Evolutionary conservation across 2,329 filamentous ascomycete species (phyloP).

Genomic region (Ceratocystiopsis minuta): DNA sequence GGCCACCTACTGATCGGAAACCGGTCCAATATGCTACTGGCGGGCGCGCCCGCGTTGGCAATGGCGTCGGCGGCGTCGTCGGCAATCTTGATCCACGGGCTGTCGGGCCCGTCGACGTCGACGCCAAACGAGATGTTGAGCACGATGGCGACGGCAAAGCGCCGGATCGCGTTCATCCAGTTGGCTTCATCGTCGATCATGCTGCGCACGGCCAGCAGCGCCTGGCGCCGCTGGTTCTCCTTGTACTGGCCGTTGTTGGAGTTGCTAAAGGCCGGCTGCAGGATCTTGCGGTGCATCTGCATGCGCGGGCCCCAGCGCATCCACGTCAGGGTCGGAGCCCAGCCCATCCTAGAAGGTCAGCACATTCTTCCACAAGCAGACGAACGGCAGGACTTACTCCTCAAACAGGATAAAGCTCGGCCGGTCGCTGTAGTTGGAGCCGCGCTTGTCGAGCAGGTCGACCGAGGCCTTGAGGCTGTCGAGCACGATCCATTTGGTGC

Average conservation of each 20-base stretch:
- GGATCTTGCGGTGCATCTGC: slow-evolving; percentile 21
- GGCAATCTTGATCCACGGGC: slow-evolving; percentile 23
- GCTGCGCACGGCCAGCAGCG: slow-evolving; percentile 14
- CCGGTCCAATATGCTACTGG: no score
- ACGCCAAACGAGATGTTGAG: slow-evolving; percentile 26
- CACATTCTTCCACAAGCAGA: no score
- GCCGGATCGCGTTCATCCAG: slow-evolving; percentile 19
- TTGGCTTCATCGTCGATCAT: slow-evolving; percentile 16
- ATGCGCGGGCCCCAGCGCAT: slow-evolving; percentile 22
- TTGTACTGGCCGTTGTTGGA: slow-evolving; percentile 7
- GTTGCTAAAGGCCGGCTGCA: slow-evolving; percentile 21
- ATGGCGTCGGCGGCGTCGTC: slow-evolving; percentile 9
- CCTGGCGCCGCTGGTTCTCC: slow-evolving; percentile 14
- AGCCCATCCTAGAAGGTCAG: slow-evolving; percentile 17
- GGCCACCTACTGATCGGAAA: no score
- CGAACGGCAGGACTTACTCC: slow-evolving; percentile 6
- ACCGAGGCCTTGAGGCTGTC: slow-evolving; percentile 19
- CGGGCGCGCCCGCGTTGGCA: slow-evolving; percentile 12
- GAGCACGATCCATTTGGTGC: slow-evolving; percentile 20
- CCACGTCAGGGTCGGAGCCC: slow-evolving; percentile 26
- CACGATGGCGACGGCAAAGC: slow-evolving; percentile 23
- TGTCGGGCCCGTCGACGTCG: slow-evolving; percentile 17
- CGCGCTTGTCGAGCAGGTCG: slow-evolving; percentile 22
- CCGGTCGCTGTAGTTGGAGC: slow-evolving; percentile 21
- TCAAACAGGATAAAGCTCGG: slow-evolving; percentile 21